Conservation (phyloP, 495 filamentous ascomycete genomes). For the Aspergillus mulundensis region DNA sequence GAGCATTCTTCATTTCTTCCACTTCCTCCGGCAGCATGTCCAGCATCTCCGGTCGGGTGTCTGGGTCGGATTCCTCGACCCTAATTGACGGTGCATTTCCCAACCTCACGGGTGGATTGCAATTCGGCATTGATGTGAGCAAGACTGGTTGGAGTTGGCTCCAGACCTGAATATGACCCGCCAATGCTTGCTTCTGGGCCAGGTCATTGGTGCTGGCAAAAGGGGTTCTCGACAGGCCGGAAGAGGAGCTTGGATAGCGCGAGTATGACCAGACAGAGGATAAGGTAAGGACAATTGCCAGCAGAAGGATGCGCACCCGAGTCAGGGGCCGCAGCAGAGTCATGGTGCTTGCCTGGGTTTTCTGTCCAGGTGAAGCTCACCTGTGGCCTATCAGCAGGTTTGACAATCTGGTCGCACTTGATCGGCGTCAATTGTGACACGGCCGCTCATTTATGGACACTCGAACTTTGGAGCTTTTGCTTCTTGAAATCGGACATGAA, state of each 20-base stretch:
- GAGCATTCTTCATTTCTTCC: constrained; percentile 26
- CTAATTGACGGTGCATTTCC: constrained; percentile 21
- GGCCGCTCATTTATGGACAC: neutral
- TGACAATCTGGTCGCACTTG: neutral
- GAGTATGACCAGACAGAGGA: constrained; percentile 14
- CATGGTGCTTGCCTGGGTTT: constrained; percentile 1
- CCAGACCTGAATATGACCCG: constrained; percentile 26
- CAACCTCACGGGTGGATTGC: constrained; percentile 18
- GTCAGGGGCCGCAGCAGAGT: constrained; percentile 15
- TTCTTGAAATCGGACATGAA: neutral
- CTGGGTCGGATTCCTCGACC: constrained; percentile 21
- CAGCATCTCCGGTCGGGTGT: constrained; percentile 26
- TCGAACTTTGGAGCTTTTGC: neutral
- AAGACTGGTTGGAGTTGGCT: constrained; percentile 25
- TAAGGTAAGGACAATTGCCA: constrained; percentile 12
- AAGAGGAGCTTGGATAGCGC: constrained; percentile 9
- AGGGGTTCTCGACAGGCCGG: neutral
- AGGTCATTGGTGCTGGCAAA: neutral
- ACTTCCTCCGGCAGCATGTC: constrained; percentile 30
- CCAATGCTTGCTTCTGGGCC: neutral
- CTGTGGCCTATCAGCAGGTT: neutral
- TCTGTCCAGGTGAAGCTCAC: neutral
- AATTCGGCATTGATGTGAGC: constrained; percentile 17
- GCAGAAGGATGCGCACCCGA: constrained; percentile 18
- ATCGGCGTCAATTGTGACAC: neutral